Evolutionary conservation across 2,329 filamentous ascomycete genomes (phyloP).

Genomic region (Paraconiothyrium brasiliense): DNA sequence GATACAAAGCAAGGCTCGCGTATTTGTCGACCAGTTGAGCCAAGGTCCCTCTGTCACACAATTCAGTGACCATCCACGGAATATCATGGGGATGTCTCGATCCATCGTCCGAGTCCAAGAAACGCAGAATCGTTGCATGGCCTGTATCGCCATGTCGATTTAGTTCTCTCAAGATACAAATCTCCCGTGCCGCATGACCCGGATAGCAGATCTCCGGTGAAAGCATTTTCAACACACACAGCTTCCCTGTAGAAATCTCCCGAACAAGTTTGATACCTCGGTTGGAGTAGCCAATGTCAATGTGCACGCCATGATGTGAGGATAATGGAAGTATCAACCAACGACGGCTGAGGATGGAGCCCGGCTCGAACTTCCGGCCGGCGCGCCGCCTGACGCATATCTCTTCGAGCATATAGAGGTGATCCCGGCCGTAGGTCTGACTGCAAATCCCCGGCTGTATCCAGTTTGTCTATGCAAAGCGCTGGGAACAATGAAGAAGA

Average conservation of each 20-base stretch:
- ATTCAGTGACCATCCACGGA: slow-evolving; percentile 2
- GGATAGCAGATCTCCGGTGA: slow-evolving; percentile 1
- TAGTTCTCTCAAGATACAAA: not conserved
- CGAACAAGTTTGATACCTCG: slow-evolving; percentile 9
- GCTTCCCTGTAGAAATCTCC: not conserved
- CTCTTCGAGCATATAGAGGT: slow-evolving; percentile 10
- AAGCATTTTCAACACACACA: slow-evolving; percentile 9
- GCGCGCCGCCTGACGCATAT: slow-evolving; percentile 10
- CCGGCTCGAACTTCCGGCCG: slow-evolving; percentile 8
- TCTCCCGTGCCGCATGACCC: slow-evolving; percentile 9
- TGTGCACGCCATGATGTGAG: not conserved
- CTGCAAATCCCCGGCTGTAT: no score
- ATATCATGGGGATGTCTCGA: slow-evolving; percentile 6
- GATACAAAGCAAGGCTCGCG: not conserved
- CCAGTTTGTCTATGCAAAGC: no score
- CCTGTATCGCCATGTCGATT: not conserved
- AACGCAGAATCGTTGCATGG: slow-evolving; percentile 2
- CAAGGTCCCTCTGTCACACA: slow-evolving; percentile 10
- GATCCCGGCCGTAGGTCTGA: no score
- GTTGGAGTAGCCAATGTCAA: slow-evolving; percentile 6
- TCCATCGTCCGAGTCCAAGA: slow-evolving; percentile 1
- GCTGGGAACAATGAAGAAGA: no score
- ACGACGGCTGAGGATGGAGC: not conserved
- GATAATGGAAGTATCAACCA: slow-evolving; percentile 1
- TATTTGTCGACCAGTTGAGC: not conserved